These are phyloP conservation scores for Euphorbia corollata DNA, from an alignment of 441 rosid genomes.

Conservation along the genomic window DNA sequence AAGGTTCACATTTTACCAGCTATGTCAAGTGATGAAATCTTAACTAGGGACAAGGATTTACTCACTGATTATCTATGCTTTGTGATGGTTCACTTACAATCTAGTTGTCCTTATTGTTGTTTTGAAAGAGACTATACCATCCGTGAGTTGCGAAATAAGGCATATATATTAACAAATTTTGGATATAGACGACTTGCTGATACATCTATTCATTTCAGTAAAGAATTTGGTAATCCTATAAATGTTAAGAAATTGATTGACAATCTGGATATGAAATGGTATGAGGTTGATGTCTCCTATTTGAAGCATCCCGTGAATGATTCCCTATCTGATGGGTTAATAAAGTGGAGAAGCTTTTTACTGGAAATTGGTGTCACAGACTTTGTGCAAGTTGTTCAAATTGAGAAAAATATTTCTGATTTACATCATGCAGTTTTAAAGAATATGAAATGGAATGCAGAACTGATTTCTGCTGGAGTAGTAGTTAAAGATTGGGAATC, in stretches of 20 bases:
- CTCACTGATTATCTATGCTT: conserved; percentile 80
- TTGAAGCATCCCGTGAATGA: conserved; percentile 65
- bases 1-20: conserved; percentile 73
- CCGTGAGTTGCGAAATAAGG: conserved; percentile 52
- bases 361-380: conserved; percentile 76
- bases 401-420: conserved; percentile 52
- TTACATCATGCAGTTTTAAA: conserved; percentile 28
- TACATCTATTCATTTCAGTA: conserved; percentile 67
- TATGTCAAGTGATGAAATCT: conserved; percentile 34
- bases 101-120: conserved; percentile 60
- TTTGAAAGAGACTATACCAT: conserved; percentile 55
- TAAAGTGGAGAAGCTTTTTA: conserved; percentile 82
- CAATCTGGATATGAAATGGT: conserved; percentile 55
- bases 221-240: conserved; percentile 63
- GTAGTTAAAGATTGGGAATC: conserved; percentile 86
- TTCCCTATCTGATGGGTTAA: conserved; percentile 38
- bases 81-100: conserved; percentile 81
- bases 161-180: conserved; percentile 64
- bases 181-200: conserved; percentile 54
- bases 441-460: conserved; percentile 26
- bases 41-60: conserved; percentile 30
- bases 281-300: conserved; percentile 63
- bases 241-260: conserved; percentile 48
- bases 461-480: conserved; percentile 33
- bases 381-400: conserved; percentile 73